Percentiles rank a stretch among this genome's conserved stretches.
Evolutionary conservation across 257 asterid species (phyloP).

Genomic region (Penstemon davidsonii): DNA sequence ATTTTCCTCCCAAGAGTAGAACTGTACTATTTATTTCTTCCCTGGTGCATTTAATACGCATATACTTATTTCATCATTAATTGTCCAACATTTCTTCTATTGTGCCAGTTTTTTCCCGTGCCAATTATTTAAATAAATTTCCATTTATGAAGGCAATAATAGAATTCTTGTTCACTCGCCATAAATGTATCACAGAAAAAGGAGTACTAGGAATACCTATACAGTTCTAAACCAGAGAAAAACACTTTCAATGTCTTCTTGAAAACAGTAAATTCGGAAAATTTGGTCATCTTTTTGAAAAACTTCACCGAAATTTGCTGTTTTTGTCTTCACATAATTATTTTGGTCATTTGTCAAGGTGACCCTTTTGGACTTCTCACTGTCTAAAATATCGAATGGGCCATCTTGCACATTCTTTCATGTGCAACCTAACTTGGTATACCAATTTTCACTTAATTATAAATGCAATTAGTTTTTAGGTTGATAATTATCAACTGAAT

Average conservation of each 20-base stretch:
- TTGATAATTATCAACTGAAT: slow-evolving; percentile 2
- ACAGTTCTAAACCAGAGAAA: not conserved
- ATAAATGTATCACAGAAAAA: too few relatives aligned
- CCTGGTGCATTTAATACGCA: too few relatives aligned
- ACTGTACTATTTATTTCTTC: too few relatives aligned
- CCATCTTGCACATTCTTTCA: slow-evolving; percentile 41
- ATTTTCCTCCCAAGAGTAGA: too few relatives aligned
- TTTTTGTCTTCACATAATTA: slow-evolving; percentile 30
- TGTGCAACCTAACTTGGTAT: slow-evolving; percentile 25
- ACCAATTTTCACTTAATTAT: slow-evolving; percentile 21
- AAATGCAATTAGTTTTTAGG: slow-evolving; percentile 4
- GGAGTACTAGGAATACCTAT: too few relatives aligned
- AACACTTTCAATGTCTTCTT: not conserved
- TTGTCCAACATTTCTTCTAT: too few relatives aligned
- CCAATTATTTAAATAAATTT: not conserved
- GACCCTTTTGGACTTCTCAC: slow-evolving; percentile 40
- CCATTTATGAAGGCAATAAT: too few relatives aligned
- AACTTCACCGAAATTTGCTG: slow-evolving; percentile 8
- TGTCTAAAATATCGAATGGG: slow-evolving; percentile 27
- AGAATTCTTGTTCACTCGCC: too few relatives aligned
- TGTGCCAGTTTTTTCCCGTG: not conserved
- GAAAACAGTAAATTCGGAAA: not conserved
- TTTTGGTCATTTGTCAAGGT: slow-evolving; percentile 33
- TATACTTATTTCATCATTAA: too few relatives aligned
- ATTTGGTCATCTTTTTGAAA: slow-evolving; percentile 14